Conservation (phyloP, 164 flowering plant species). For the Houttuynia cordata region DNA sequence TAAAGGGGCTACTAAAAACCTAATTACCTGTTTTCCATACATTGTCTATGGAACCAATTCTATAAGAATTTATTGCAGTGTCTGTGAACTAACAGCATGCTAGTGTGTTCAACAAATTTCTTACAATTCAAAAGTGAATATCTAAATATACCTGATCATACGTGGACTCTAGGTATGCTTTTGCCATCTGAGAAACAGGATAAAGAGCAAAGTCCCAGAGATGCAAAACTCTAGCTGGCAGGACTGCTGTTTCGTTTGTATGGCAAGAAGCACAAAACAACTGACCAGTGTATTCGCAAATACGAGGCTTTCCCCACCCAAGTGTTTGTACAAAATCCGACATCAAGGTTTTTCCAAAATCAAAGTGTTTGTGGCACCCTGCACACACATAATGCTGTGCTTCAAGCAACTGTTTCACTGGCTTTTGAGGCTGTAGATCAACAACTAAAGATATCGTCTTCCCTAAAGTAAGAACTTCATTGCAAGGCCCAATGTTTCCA, state of each 20-base stretch:
- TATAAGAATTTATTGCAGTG: no score
- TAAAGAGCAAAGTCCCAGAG: conserved; percentile 77
- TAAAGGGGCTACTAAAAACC: no score
- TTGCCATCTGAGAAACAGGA: conserved; percentile 89
- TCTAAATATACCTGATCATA: conserved; percentile 55
- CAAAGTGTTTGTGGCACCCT: conserved; percentile 76
- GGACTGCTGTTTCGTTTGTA: conserved; percentile 75
- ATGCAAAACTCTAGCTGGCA: conserved; percentile 91
- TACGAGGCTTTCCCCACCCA: conserved; percentile 93
- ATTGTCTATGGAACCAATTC: no score
- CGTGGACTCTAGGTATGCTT: conserved; percentile 79
- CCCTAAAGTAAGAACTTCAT: conserved; percentile 37
- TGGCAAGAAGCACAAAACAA: conserved; percentile 86
- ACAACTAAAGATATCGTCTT: conserved; percentile 74
- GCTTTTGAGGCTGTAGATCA: conserved; percentile 44
- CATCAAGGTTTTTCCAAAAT: conserved; percentile 48
- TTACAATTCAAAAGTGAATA: no score
- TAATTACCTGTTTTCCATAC: no score
- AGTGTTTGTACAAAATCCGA: conserved; percentile 56
- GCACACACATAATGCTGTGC: conserved; percentile 73
- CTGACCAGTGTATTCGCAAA: conserved; percentile 90
- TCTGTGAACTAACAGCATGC: no score
- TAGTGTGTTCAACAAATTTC: no score
- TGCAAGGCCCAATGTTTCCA: conserved; percentile 8
- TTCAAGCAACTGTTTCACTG: conserved; percentile 69